These are phyloP conservation scores for Allantophomopsis cytisporea DNA, from an alignment of 2,329 filamentous ascomycete species.

Conservation along the genomic window DNA sequence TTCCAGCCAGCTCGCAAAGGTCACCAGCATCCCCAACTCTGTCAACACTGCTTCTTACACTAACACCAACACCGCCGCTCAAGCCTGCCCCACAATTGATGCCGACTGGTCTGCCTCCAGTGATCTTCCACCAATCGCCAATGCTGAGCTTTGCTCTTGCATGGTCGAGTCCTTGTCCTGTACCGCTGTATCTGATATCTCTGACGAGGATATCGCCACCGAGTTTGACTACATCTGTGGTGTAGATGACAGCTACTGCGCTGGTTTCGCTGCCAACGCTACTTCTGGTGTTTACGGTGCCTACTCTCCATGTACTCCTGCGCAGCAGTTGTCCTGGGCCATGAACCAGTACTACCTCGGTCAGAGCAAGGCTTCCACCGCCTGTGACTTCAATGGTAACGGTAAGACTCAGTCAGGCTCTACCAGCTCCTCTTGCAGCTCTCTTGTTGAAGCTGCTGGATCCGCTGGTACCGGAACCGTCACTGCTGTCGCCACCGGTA, in stretches of 20 bases:
- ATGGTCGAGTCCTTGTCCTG: slow-evolving; percentile 68
- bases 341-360: slow-evolving; percentile 60
- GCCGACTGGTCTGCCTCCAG: slow-evolving; percentile 56
- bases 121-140: slow-evolving; percentile 69
- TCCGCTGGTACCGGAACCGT: slow-evolving; percentile 42
- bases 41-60: slow-evolving; percentile 56
- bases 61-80: slow-evolving; percentile 55
- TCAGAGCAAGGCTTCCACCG: slow-evolving; percentile 35
- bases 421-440: slow-evolving; percentile 37
- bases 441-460: slow-evolving; percentile 49
- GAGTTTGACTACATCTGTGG: slow-evolving; percentile 70
- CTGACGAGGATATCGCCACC: slow-evolving; percentile 42
- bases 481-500: slow-evolving; percentile 28
- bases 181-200: slow-evolving; percentile 43
- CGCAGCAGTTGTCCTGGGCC: slow-evolving; percentile 60
- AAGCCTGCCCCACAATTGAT: slow-evolving; percentile 55
- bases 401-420: slow-evolving; percentile 37
- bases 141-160: slow-evolving; percentile 69
- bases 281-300: slow-evolving; percentile 59
- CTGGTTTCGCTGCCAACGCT: slow-evolving; percentile 54
- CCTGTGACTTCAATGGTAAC: slow-evolving; percentile 61
- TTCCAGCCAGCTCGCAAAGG: slow-evolving; percentile 53
- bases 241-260: slow-evolving; percentile 38
- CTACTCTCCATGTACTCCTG: slow-evolving; percentile 62
- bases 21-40: slow-evolving; percentile 40